phyloP scores from a whole-genome alignment of 805 yeast species.

The Yueomyces sp. region DNA sequence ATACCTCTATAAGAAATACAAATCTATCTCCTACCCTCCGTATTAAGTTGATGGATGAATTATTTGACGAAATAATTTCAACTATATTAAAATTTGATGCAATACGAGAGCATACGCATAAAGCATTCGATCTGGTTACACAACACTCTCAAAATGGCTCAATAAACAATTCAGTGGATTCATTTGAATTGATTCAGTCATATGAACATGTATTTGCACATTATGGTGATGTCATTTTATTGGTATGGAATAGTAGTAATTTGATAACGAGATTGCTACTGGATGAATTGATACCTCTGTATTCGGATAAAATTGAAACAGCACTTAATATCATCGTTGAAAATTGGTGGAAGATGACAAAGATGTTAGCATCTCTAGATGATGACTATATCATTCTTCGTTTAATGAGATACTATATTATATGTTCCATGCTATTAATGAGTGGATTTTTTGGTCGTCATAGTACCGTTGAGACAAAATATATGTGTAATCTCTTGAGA shows the following conservation, averaged over 20 bases:
- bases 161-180: neutral
- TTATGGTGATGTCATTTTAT: slow-evolving; percentile 5
- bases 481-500: slow-evolving; percentile 3
- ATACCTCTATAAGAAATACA: slow-evolving; percentile 16
- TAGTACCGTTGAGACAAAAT: neutral
- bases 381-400: slow-evolving; percentile 7
- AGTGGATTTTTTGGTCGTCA: slow-evolving; percentile 3
- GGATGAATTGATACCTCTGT: neutral
- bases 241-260: slow-evolving; percentile 9
- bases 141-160: neutral
- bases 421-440: slow-evolving; percentile 4
- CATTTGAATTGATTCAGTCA: neutral
- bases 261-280: slow-evolving; percentile 11
- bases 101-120: slow-evolving; percentile 11
- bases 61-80: slow-evolving; percentile 7
- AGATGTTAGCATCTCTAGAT: slow-evolving; percentile 4
- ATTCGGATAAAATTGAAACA: neutral
- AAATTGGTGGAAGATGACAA: slow-evolving; percentile 7
- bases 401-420: slow-evolving; percentile 4
- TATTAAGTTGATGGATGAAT: slow-evolving; percentile 8
- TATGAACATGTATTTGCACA: slow-evolving; percentile 7
- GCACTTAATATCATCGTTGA: neutral
- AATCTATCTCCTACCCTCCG: slow-evolving; percentile 12
- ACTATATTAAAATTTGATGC: slow-evolving; percentile 8
- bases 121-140: slow-evolving; percentile 6